A percentile compares a stretch with the other conserved stretches of the same genome.
These are phyloP conservation scores for Zychaea mexicana DNA, from an alignment of 371 early-diverging fungal genomes.

Conservation along the genomic window DNA sequence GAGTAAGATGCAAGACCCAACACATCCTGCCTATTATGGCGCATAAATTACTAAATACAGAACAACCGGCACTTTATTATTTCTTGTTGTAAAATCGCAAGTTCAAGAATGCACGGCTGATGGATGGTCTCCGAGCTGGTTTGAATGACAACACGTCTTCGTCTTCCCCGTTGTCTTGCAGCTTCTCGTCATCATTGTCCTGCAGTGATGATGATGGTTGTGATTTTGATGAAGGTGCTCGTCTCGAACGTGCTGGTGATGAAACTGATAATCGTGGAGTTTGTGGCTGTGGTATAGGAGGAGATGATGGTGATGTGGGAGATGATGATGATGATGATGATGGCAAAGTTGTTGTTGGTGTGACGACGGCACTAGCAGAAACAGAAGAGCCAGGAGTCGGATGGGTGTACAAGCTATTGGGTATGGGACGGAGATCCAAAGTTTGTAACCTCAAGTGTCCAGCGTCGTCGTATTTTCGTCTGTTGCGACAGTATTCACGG, in stretches of 20 bases:
- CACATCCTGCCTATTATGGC: neutral
- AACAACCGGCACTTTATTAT: neutral
- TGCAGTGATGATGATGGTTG: neutral
- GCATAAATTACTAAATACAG: neutral
- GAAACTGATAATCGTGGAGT: neutral
- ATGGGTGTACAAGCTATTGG: constrained; percentile 1
- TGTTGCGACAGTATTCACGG: neutral
- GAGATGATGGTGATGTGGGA: neutral
- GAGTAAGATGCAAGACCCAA: neutral
- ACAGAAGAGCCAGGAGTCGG: no score
- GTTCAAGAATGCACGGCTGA: neutral
- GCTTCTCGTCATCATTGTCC: neutral
- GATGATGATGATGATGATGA: neutral
- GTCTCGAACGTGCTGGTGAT: neutral
- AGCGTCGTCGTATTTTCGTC: constrained; percentile 3
- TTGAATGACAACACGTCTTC: neutral
- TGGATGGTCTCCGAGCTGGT: neutral
- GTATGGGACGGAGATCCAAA: constrained; percentile 21
- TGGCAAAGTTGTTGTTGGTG: no score
- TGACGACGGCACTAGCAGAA: no score
- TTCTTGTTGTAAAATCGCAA: neutral
- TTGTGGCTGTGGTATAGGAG: neutral
- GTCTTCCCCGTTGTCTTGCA: neutral
- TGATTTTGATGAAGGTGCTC: neutral
- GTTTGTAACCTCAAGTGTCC: constrained; percentile 4